Evolutionary conservation across 352 stramenopile species (phyloP).

Genomic region (Phytophthora nicotianae): DNA sequence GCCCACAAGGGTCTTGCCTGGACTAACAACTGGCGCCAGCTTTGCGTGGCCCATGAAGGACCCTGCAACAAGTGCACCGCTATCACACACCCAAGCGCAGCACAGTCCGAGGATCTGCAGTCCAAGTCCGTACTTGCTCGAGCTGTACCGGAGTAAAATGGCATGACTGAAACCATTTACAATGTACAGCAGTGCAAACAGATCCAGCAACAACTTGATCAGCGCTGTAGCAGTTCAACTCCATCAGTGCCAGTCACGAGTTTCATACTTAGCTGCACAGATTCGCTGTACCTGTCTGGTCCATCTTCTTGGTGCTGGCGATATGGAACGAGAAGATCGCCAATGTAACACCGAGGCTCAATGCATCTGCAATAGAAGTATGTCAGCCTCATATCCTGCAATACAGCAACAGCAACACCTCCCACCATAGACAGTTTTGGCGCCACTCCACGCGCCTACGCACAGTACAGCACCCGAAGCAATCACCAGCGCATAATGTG

Average conservation of each 20-base stretch:
- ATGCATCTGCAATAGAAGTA: conserved; percentile 39
- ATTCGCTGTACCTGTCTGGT: conserved; percentile 43
- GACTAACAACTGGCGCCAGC: conserved; percentile 67
- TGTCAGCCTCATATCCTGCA: conserved; percentile 2
- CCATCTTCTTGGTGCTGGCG: conserved; percentile 32
- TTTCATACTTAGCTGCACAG: too few relatives aligned
- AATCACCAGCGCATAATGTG: conserved; percentile 39
- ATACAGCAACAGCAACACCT: neutral
- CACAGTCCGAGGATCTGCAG: conserved; percentile 68
- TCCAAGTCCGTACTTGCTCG: conserved; percentile 50
- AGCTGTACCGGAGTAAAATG: conserved; percentile 60
- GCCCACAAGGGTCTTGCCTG: conserved; percentile 70
- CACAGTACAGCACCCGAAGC: conserved; percentile 34
- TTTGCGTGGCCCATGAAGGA: conserved; percentile 59
- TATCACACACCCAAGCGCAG: conserved; percentile 76
- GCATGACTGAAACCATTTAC: conserved; percentile 65
- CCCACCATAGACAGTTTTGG: conserved; percentile 40
- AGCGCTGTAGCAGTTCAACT: conserved; percentile 24
- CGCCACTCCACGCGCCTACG: conserved; percentile 41
- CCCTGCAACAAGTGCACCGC: conserved; percentile 58
- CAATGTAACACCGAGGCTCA: conserved; percentile 34
- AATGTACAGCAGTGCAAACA: conserved; percentile 67
- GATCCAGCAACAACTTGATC: conserved; percentile 49
- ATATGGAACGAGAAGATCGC: conserved; percentile 48
- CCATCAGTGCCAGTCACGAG: neutral